phyloP scores from a whole-genome alignment of 2,329 filamentous ascomycete genomes.

The Fusarium aywerte region DNA sequence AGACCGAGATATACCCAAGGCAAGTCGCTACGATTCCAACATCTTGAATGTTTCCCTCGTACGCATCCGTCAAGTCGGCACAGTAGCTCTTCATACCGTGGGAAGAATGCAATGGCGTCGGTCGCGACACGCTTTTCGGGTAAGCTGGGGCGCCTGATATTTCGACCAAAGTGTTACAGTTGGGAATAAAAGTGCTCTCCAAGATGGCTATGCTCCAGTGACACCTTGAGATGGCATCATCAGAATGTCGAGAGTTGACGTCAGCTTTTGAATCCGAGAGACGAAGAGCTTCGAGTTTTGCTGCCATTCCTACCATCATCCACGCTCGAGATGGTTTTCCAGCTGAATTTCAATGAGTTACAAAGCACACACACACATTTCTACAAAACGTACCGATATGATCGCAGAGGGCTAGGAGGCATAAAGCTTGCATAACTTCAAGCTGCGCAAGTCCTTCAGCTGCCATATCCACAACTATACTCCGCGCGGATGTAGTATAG shows the following conservation, averaged over 20 bases:
- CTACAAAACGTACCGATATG: constrained; percentile 17
- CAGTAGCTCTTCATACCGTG: constrained; percentile 34
- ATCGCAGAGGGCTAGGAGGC: constrained; percentile 38
- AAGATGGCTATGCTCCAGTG: constrained; percentile 37
- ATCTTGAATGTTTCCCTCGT: constrained; percentile 28
- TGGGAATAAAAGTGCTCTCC: constrained; percentile 32
- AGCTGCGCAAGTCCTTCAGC: constrained; percentile 18
- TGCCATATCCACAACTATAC: constrained; percentile 33
- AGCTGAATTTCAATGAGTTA: background rate
- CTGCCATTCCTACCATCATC: constrained; percentile 42
- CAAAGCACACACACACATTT: accelerated
- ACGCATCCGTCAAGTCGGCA: constrained; percentile 36
- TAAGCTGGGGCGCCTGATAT: constrained; percentile 13
- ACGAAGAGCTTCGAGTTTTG: constrained; percentile 34
- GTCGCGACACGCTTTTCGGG: constrained; percentile 25
- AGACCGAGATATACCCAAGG: constrained; percentile 15
- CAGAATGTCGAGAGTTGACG: background rate
- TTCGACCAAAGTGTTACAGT: background rate
- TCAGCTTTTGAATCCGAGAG: background rate
- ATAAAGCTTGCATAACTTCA: constrained; percentile 36
- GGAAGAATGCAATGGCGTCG: constrained; percentile 9
- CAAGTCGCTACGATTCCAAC: constrained; percentile 18
- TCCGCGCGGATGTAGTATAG: constrained; percentile 30
- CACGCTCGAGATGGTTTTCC: constrained; percentile 35
- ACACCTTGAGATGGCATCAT: constrained; percentile 24